Percentiles rank a stretch among this genome's conserved stretches.
Evolutionary conservation across 345 rosid species (phyloP).

Genomic region (Eucalyptus cloeziana): DNA sequence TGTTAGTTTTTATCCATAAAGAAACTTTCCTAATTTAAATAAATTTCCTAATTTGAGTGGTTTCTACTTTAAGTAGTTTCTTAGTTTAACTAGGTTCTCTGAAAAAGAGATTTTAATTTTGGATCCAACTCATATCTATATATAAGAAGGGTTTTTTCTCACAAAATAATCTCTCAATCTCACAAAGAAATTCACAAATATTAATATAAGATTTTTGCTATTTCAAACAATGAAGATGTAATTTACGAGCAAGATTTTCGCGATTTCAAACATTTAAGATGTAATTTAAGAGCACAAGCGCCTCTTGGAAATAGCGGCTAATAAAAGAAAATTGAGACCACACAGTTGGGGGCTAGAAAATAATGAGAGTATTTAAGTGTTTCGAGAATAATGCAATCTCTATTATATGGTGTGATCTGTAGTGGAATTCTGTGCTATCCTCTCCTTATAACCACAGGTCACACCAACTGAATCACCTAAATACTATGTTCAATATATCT

Average conservation of each 20-base stretch:
- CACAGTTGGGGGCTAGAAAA: too few species aligned
- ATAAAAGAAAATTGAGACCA: background rate
- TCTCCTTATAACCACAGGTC: background rate
- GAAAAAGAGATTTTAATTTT: too few species aligned
- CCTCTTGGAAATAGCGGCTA: background rate
- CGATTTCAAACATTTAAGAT: too few species aligned
- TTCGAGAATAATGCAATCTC: too few species aligned
- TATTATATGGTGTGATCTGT: background rate
- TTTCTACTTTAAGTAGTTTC: background rate
- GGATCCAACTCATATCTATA: too few species aligned
- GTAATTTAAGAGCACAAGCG: background rate
- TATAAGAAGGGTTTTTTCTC: too few species aligned
- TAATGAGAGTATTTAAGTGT: background rate
- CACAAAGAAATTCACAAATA: too few species aligned
- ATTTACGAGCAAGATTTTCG: background rate
- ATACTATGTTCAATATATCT: fast-evolving
- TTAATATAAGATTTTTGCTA: too few species aligned
- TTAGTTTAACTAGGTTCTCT: background rate
- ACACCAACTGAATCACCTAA: too few species aligned
- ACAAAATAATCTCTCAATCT: background rate
- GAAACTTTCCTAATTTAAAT: too few species aligned
- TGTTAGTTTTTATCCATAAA: background rate
- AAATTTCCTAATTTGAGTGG: background rate
- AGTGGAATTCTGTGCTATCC: fast-evolving
- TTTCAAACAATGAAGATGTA: background rate